Base-by-base conservation (phyloP, 2,329 filamentous ascomycete genomes). In the Cephalotrichum gorgonifer region DNA sequence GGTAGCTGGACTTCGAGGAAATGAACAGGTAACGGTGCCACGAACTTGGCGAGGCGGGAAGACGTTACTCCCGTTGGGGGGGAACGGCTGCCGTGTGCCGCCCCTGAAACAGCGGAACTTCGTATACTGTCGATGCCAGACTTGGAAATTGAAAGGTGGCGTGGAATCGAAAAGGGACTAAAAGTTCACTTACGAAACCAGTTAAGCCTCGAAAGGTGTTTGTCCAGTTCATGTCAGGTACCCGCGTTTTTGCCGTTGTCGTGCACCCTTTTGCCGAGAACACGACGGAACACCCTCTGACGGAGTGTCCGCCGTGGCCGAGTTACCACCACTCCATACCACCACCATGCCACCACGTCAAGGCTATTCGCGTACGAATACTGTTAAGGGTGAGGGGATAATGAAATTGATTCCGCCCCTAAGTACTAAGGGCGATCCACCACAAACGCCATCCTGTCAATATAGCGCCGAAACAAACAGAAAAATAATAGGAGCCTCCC, bases 11-110 rank as follows among this genome's bases (percentile, higher is more conserved):
- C n/a, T n/a, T 33, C 26, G 26, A 25, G 17, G 23, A n/a, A 22
- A 39, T 14, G 22, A 15, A 20, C 12, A 33, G 26, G 28, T 38
- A 38, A 31, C 22, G 5, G 35, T 30, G 22, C 12, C n/a, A 39
- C 45, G 8, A 27, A 27, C 14, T 9, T 27, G 33, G 45, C 33
- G 25, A 39, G 23, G 23, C 30, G 35, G 45, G 45, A 22, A 30
- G 31, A 27, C 8, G 45, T 47, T 47, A 47, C 45, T 47, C 25
- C 45, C 45, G 45, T 27, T 20, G 33, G 17, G 35, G 15, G 30
- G 30, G 30, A 14, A 11, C 30, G n/a, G n/a, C 45, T 41, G 45
- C n/a, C 12, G 33, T 47, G 33, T 41, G 25, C 23, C 30, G 15
- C 35, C 23, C 31, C 35, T 42, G 45, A 47, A 47, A 47, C 45